Percentiles rank a stretch among this genome's conserved stretches.
Conservation (phyloP, 1,139 yeast species). For the Suhomyces choctaworum region DNA sequence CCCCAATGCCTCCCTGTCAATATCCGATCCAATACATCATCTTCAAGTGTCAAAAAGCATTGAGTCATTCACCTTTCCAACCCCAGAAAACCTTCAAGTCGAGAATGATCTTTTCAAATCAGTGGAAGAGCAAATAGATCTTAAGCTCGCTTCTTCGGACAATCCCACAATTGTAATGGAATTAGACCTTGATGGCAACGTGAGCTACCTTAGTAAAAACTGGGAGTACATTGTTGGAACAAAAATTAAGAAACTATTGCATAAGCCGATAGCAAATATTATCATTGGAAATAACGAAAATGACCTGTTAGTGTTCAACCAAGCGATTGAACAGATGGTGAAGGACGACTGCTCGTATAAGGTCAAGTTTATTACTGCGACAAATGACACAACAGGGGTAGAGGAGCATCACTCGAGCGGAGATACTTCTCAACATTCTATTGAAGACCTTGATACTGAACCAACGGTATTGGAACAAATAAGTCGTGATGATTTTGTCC, state of each 20-base stretch:
- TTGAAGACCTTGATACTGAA: conserved; percentile 12
- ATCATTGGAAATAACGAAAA: conserved; percentile 63
- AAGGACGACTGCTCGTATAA: conserved; percentile 75
- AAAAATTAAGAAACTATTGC: conserved; percentile 51
- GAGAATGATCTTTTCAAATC: conserved; percentile 16
- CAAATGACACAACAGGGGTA: conserved; percentile 32
- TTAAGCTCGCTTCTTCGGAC: conserved; percentile 58
- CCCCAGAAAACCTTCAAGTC: background rate
- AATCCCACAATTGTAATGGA: conserved; percentile 87
- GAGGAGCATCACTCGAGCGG: conserved; percentile 17
- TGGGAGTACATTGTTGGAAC: conserved; percentile 83
- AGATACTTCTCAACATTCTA: conserved; percentile 31
- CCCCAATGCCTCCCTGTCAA: conserved; percentile 9
- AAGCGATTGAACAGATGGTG: conserved; percentile 72
- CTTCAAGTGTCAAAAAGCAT: conserved; percentile 4
- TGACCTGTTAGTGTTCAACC: conserved; percentile 67
- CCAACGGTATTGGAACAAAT: too few species aligned
- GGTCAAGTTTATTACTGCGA: conserved; percentile 66
- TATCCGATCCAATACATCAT: conserved; percentile 3
- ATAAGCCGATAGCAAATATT: conserved; percentile 61
- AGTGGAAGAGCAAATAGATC: conserved; percentile 48
- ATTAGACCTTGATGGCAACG: conserved; percentile 72
- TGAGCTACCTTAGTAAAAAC: conserved; percentile 69
- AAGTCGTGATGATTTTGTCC: background rate
- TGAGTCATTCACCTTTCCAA: conserved; percentile 5